A percentile compares a stretch with the other conserved stretches of the same genome.
Conservation (phyloP, 2,329 filamentous ascomycete genomes). For the Didymella sp. region DNA sequence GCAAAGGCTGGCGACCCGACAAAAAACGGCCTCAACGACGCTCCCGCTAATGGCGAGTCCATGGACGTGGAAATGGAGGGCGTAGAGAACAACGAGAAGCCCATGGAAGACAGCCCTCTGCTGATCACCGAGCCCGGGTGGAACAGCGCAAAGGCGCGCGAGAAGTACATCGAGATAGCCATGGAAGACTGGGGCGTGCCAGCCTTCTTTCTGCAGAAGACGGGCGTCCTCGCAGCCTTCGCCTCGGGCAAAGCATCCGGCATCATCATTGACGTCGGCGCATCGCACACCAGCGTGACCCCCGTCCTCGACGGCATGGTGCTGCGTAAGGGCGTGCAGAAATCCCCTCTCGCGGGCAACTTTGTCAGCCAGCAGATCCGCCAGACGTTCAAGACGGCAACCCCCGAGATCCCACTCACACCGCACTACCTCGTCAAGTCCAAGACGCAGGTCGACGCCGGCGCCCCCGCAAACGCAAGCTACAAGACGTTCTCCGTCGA, state of each 20-base stretch:
- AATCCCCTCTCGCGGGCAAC: slow-evolving; percentile 83
- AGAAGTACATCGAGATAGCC: slow-evolving; percentile 93
- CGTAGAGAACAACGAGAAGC: slow-evolving; percentile 70
- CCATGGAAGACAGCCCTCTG: slow-evolving; percentile 86
- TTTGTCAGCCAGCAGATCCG: slow-evolving; percentile 91
- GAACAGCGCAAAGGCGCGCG: slow-evolving; percentile 85
- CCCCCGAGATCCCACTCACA: slow-evolving; percentile 75
- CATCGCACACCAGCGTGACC: slow-evolving; percentile 85
- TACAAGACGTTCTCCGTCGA: slow-evolving; percentile 72
- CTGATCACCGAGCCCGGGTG: slow-evolving; percentile 94
- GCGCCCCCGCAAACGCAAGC: slow-evolving; percentile 76
- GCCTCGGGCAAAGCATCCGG: slow-evolving; percentile 92
- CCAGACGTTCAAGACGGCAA: slow-evolving; percentile 71
- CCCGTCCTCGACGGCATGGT: slow-evolving; percentile 95
- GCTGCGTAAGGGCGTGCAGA: slow-evolving; percentile 83
- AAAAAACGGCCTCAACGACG: slow-evolving; percentile 77
- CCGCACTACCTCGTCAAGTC: slow-evolving; percentile 88
- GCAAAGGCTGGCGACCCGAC: slow-evolving; percentile 71
- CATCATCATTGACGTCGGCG: slow-evolving; percentile 89
- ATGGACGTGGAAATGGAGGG: slow-evolving; percentile 63
- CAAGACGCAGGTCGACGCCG: slow-evolving; percentile 88
- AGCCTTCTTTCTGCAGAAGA: slow-evolving; percentile 91
- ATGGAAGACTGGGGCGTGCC: slow-evolving; percentile 98
- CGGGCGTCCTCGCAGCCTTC: slow-evolving; percentile 88
- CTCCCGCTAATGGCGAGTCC: slow-evolving; percentile 62